Evolutionary conservation across 164 flowering plant genomes (phyloP).

Genomic region (Liriodendron chinense): DNA sequence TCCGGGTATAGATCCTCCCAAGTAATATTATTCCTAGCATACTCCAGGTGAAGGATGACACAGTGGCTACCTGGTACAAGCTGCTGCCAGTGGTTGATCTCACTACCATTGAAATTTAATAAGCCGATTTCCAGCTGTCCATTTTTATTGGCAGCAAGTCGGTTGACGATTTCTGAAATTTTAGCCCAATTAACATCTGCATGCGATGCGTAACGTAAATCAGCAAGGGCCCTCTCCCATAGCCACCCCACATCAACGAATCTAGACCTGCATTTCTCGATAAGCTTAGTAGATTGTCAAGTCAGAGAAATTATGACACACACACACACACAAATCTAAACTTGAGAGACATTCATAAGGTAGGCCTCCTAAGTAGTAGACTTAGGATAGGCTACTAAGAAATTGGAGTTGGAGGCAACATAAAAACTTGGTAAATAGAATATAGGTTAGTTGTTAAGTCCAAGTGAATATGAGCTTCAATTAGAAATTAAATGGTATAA

Average conservation of each 20-base stretch:
- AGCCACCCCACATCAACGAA: constrained; percentile 42
- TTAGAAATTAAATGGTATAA: no score
- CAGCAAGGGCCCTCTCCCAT: constrained; percentile 34
- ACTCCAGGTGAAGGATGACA: constrained; percentile 35
- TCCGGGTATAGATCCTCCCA: constrained; percentile 64
- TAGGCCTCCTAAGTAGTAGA: no score
- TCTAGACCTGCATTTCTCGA: constrained; percentile 33
- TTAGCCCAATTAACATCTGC: constrained; percentile 40
- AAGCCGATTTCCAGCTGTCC: constrained; percentile 37
- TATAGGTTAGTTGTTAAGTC: no score
- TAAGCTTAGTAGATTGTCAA: neutral
- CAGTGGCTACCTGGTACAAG: constrained; percentile 26
- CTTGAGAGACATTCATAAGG: neutral
- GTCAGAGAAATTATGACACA: neutral
- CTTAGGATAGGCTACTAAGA: no score
- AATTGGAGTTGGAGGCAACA: no score
- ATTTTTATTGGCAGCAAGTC: constrained; percentile 18
- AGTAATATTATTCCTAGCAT: constrained; percentile 32
- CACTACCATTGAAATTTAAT: constrained; percentile 46
- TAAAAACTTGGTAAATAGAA: no score
- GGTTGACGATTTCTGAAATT: constrained; percentile 21
- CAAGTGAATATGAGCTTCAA: no score
- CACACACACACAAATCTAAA: neutral
- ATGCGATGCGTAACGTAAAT: constrained; percentile 41
- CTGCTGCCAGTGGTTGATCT: constrained; percentile 35